Evolutionary conservation across 2,329 filamentous ascomycete species (phyloP).

Genomic region (Penicillium fuscoglaucum): DNA sequence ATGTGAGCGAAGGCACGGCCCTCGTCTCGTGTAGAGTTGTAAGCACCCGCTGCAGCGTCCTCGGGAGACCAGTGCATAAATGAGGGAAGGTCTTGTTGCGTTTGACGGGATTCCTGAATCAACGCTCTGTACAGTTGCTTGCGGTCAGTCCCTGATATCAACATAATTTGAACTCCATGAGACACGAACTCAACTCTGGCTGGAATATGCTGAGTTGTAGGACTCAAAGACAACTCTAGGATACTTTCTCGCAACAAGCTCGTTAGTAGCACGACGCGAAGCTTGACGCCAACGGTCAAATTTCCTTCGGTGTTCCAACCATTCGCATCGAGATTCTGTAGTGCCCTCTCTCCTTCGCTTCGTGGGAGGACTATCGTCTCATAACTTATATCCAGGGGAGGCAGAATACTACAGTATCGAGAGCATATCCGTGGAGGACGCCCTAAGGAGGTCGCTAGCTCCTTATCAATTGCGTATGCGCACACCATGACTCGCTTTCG

Average conservation of each 20-base stretch:
- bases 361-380: constrained; percentile 21
- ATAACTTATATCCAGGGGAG: constrained; percentile 24
- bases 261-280: not conserved
- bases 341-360: constrained; percentile 9
- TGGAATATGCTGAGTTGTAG: not conserved
- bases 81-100: not conserved
- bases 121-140: not conserved
- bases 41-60: not conserved
- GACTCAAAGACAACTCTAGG: not conserved
- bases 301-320: constrained; percentile 28
- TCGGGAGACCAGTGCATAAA: not conserved
- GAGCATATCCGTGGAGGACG: constrained; percentile 46
- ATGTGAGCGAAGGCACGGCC: not conserved
- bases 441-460: constrained; percentile 48
- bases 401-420: constrained; percentile 35
- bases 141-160: not conserved
- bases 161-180: not conserved
- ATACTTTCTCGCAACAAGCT: not conserved
- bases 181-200: not conserved
- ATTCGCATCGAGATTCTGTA: constrained; percentile 16
- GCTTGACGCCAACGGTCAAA: not conserved
- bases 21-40: not conserved
- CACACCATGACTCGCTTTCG: constrained; percentile 41
- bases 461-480: constrained; percentile 48
- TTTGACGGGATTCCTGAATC: constrained; percentile 1